A percentile compares a stretch with the other conserved stretches of the same genome.
phyloP scores from a whole-genome alignment of 108 stramenopile species.

The Craspedostauros australis region DNA sequence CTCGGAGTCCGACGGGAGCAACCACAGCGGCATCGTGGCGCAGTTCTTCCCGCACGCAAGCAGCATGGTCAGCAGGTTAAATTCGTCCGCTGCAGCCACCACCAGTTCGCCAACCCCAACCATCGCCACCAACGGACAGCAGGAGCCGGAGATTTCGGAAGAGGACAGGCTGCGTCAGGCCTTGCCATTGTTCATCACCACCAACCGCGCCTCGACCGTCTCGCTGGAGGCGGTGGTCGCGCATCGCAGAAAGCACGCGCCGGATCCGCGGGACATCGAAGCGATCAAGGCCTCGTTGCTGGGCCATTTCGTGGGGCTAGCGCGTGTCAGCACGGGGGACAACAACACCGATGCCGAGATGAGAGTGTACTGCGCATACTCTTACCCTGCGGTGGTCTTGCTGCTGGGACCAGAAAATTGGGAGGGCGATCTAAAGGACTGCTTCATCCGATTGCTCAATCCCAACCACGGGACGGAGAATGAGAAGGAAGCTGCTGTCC shows the following conservation, averaged over 20 bases:
- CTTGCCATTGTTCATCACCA: constrained; percentile 32
- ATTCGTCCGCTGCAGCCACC: constrained; percentile 40
- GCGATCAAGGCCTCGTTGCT: constrained; percentile 56
- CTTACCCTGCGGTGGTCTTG: constrained; percentile 92
- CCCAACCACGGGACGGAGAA: constrained; percentile 43
- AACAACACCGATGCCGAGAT: constrained; percentile 89
- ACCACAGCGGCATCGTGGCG: constrained; percentile 58
- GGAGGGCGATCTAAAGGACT: constrained; percentile 71
- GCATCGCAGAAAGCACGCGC: constrained; percentile 39
- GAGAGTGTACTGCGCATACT: constrained; percentile 93
- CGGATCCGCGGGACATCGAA: constrained; percentile 58
- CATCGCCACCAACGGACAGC: constrained; percentile 10
- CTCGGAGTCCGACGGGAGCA: constrained; percentile 44
- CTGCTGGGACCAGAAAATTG: constrained; percentile 76
- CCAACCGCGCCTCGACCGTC: constrained; percentile 30
- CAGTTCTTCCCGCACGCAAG: constrained; percentile 87
- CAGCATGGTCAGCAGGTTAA: constrained; percentile 70
- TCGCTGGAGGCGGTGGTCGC: constrained; percentile 37
- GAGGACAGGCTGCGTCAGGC: constrained; percentile 23
- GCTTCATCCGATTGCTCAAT: constrained; percentile 73
- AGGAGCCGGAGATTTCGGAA: constrained; percentile 21
- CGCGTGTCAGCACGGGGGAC: constrained; percentile 65
- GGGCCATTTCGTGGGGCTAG: constrained; percentile 77
- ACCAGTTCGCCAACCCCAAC: constrained; percentile 47
- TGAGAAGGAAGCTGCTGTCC: constrained; percentile 21